These are phyloP conservation scores for Aphelidium insulamus DNA, from an alignment of 371 early-diverging fungal species.

Conservation along the genomic window DNA sequence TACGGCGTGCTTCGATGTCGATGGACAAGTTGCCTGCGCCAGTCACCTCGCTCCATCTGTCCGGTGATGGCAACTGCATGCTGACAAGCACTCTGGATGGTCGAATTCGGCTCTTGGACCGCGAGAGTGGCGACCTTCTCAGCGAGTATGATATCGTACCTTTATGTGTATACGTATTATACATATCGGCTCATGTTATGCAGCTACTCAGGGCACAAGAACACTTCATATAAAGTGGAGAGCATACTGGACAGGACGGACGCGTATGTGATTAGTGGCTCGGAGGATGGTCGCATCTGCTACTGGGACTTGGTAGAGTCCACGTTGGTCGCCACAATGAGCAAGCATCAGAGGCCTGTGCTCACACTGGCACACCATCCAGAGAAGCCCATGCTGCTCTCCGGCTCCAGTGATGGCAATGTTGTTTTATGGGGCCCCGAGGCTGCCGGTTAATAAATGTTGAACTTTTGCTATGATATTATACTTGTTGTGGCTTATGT, in stretches of 20 bases:
- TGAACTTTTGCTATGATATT: no score
- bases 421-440: no score
- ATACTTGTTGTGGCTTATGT: no score
- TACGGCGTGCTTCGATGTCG: no score
- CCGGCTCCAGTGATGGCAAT: no score
- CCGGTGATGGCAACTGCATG: slow-evolving; percentile 51
- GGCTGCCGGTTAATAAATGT: no score
- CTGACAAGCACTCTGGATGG: slow-evolving; percentile 47
- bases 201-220: slow-evolving; percentile 34
- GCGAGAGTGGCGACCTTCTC: slow-evolving; percentile 41
- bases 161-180: not conserved
- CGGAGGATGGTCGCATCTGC: slow-evolving; percentile 67
- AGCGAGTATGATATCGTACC: slow-evolving; percentile 26
- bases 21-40: slow-evolving; percentile 40
- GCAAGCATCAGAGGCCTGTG: no score
- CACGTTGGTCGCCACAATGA: no score
- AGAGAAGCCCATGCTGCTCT: no score
- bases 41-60: slow-evolving; percentile 46
- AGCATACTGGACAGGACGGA: slow-evolving; percentile 43
- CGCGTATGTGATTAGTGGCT: slow-evolving; percentile 57
- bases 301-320: slow-evolving; percentile 66
- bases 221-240: slow-evolving; percentile 43
- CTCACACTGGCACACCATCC: no score
- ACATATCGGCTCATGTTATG: not conserved
- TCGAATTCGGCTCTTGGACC: slow-evolving; percentile 59